Evolutionary conservation across 257 asterid genomes (phyloP).

Genomic region (Nicotiana knightiana): DNA sequence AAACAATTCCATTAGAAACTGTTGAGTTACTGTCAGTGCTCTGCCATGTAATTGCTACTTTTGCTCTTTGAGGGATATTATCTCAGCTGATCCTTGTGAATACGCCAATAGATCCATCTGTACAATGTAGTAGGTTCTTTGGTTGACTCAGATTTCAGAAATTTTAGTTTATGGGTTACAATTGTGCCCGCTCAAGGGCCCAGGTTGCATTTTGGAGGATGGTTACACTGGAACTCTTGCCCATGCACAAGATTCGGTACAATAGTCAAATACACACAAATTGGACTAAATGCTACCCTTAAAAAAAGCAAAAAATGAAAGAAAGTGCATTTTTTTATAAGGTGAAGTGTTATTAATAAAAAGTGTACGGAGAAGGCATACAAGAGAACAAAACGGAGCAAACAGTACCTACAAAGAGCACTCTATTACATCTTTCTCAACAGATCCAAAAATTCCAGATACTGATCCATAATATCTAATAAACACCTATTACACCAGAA

Average conservation of each 20-base stretch:
- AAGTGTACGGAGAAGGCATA: too few relatives aligned
- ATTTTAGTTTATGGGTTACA: neutral
- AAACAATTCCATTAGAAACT: neutral
- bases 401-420: too few relatives aligned
- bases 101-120: neutral
- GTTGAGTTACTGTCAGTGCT: neutral
- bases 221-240: neutral
- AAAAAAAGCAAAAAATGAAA: too few relatives aligned
- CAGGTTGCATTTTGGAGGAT: neutral
- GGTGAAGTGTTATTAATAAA: too few relatives aligned
- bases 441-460: too few relatives aligned
- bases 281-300: neutral
- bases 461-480: too few relatives aligned
- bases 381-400: too few relatives aligned
- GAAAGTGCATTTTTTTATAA: too few relatives aligned
- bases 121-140: neutral
- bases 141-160: neutral
- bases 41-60: neutral
- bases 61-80: neutral
- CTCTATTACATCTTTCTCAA: too few relatives aligned
- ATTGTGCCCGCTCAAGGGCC: neutral
- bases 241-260: neutral
- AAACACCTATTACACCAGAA: too few relatives aligned
- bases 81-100: neutral
- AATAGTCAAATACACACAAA: neutral